These are phyloP conservation scores for Cladobotryum protrusum DNA, from an alignment of 2,329 filamentous ascomycete genomes.

Conservation along the genomic window DNA sequence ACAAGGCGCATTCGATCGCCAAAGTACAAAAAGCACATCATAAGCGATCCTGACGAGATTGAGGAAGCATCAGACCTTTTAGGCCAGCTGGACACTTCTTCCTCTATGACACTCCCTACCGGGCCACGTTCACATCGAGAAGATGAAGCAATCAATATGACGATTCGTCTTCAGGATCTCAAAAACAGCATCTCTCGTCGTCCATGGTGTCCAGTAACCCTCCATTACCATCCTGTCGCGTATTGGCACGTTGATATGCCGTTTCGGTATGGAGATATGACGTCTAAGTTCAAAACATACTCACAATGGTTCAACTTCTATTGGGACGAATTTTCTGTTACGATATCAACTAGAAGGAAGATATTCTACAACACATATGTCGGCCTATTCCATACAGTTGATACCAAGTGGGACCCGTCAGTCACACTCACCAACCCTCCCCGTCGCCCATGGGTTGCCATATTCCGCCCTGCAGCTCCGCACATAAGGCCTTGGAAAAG, in stretches of 20 bases:
- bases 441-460: constrained; percentile 46
- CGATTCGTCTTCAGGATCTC: background rate
- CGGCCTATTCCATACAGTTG: constrained; percentile 47
- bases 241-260: constrained; percentile 28
- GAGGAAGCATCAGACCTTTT: background rate
- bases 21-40: constrained; percentile 28
- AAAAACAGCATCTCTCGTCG: background rate
- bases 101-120: background rate
- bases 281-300: constrained; percentile 16
- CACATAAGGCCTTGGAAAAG: constrained; percentile 24
- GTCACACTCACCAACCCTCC: constrained; percentile 12
- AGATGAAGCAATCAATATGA: background rate
- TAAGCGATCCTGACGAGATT: constrained; percentile 32
- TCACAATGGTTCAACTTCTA: constrained; percentile 20
- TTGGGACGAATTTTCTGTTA: background rate
- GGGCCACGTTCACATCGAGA: background rate
- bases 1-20: constrained; percentile 19
- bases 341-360: background rate
- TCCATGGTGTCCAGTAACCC: constrained; percentile 17
- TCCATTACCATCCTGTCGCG: constrained; percentile 36
- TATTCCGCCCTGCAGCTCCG: constrained; percentile 39
- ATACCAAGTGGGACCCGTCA: constrained; percentile 29
- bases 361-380: constrained; percentile 17
- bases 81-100: background rate
- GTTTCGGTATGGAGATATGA: constrained; percentile 18